Evolutionary conservation across 352 stramenopile species (phyloP).

Genomic region (Detonula confervacea): DNA sequence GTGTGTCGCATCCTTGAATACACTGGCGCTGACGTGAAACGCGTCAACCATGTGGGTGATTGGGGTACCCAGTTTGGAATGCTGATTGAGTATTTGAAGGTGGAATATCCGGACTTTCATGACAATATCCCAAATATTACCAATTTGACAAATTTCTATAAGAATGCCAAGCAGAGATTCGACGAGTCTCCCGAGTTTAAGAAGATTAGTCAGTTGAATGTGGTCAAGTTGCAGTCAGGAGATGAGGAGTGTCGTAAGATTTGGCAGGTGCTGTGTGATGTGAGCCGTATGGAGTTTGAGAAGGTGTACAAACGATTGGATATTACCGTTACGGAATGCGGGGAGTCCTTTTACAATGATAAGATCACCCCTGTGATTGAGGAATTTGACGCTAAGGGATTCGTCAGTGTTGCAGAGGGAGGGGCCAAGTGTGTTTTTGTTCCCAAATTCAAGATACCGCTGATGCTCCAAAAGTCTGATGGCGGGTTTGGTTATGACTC

Average conservation of each 20-base stretch:
- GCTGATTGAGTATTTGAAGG: conserved; percentile 99
- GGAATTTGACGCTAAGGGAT: conserved; percentile 90
- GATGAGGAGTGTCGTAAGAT: conserved; percentile 86
- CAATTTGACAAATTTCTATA: conserved; percentile 95
- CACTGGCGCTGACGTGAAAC: conserved; percentile 85
- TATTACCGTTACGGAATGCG: conserved; percentile 88
- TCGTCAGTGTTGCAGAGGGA: conserved; percentile 88
- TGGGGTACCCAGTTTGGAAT: conserved; percentile 99
- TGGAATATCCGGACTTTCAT: conserved; percentile 94
- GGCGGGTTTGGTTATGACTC: conserved; percentile 92
- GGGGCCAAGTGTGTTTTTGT: conserved; percentile 92
- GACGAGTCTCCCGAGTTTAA: conserved; percentile 96
- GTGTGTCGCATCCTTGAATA: conserved; percentile 91
- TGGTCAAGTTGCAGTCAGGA: conserved; percentile 96
- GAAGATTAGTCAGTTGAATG: conserved; percentile 94
- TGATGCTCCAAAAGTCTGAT: conserved; percentile 93
- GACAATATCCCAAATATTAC: conserved; percentile 93
- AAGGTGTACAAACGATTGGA: conserved; percentile 91
- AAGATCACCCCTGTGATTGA: conserved; percentile 91
- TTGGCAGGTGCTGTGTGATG: conserved; percentile 89
- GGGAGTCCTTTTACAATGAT: conserved; percentile 93
- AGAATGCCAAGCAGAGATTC: conserved; percentile 91
- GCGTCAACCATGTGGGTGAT: conserved; percentile 93
- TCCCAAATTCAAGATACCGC: conserved; percentile 87
- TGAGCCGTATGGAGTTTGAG: conserved; percentile 89